phyloP scores from a whole-genome alignment of 2,329 filamentous ascomycete genomes.

The Calonectria fujianensis region DNA sequence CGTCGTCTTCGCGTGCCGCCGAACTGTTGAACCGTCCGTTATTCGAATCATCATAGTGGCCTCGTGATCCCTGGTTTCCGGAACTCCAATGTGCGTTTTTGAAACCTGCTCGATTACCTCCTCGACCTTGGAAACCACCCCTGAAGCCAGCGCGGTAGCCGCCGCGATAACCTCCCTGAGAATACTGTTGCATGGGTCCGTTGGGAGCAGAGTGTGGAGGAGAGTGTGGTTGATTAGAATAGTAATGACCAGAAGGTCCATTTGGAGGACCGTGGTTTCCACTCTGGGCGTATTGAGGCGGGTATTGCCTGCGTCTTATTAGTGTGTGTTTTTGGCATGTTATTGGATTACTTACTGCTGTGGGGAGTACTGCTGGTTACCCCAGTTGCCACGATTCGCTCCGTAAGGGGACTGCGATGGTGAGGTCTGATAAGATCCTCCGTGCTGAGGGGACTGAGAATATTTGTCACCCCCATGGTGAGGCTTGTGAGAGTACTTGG shows the following conservation, averaged over 20 bases:
- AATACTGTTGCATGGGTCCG: constrained; percentile 74
- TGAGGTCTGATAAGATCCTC: constrained; percentile 67
- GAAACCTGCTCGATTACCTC: constrained; percentile 76
- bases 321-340: background rate
- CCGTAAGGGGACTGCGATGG: constrained; percentile 67
- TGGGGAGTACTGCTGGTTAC: constrained; percentile 61
- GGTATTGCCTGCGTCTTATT: constrained; percentile 72
- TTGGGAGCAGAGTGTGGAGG: constrained; percentile 75
- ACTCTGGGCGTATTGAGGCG: constrained; percentile 74
- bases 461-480: constrained; percentile 63
- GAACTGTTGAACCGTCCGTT: constrained; percentile 47
- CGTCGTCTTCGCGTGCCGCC: constrained; percentile 39
- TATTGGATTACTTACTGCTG: constrained; percentile 62
- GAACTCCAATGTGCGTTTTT: constrained; percentile 83
- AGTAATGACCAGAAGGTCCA: constrained; percentile 73
- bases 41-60: constrained; percentile 49
- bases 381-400: constrained; percentile 63
- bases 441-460: constrained; percentile 65
- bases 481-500: constrained; percentile 61
- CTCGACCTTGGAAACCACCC: constrained; percentile 73
- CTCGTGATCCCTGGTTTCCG: constrained; percentile 49
- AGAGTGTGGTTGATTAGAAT: constrained; percentile 67
- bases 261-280: constrained; percentile 70
- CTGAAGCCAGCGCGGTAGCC: constrained; percentile 75
- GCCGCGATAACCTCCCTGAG: constrained; percentile 66